Percentiles rank a stretch among this genome's conserved stretches.
phyloP scores from a whole-genome alignment of 345 rosid species.

The Firmiana major region DNA sequence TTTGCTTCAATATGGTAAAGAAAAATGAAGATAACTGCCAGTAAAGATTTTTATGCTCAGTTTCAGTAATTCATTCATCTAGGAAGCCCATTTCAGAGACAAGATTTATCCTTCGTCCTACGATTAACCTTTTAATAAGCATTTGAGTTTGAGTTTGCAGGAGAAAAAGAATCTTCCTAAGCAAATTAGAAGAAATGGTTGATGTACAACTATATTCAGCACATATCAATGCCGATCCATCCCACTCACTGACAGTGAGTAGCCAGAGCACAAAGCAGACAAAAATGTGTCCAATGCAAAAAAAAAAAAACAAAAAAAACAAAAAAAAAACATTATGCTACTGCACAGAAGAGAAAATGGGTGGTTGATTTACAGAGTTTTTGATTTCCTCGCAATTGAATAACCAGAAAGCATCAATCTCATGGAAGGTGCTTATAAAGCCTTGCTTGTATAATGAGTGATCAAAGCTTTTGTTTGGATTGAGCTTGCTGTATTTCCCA shows the following conservation, averaged over 20 bases:
- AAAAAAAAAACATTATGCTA: no score
- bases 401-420: not conserved
- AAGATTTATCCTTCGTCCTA: not conserved
- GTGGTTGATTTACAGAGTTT: slow-evolving; percentile 14
- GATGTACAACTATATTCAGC: slow-evolving; percentile 15
- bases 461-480: slow-evolving; percentile 5
- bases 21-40: no score
- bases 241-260: slow-evolving; percentile 13
- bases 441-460: not conserved
- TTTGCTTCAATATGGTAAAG: no score
- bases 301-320: no score
- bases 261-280: not conserved
- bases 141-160: not conserved
- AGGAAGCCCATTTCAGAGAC: not conserved
- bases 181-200: not conserved
- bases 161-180: not conserved
- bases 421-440: not conserved
- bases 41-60: not conserved
- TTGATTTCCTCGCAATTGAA: not conserved
- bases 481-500: slow-evolving; percentile 23
- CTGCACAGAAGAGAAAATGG: slow-evolving; percentile 12
- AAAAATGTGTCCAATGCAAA: slow-evolving; percentile 13
- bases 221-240: slow-evolving; percentile 14
- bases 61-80: not conserved
- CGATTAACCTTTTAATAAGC: not conserved